A percentile compares a stretch with the other conserved stretches of the same genome.
These are phyloP conservation scores for Volvox carteri DNA, from an alignment of 163 green algal species.

Conservation along the genomic window DNA sequence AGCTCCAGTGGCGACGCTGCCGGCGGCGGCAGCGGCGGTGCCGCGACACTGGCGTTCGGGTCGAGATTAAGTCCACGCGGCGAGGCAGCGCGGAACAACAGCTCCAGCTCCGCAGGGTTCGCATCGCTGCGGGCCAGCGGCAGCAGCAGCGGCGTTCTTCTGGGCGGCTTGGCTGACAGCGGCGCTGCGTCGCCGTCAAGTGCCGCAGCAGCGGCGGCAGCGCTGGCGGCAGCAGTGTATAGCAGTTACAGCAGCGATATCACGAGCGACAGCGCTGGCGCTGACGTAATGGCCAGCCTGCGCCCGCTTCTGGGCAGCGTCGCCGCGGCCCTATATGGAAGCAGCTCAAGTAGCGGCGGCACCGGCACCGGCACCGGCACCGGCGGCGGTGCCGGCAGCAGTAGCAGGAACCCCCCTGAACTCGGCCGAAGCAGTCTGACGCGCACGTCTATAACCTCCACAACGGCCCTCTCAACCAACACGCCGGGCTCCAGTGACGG, in stretches of 20 bases:
- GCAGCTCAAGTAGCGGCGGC: not conserved
- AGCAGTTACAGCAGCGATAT: not conserved
- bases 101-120: not conserved
- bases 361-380: not conserved
- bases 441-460: not conserved
- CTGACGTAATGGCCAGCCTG: not conserved
- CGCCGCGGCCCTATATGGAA: not conserved
- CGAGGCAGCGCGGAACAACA: too few relatives aligned
- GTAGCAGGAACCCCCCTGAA: too few relatives aligned
- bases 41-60: not conserved
- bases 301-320: not conserved
- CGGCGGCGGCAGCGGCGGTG: not conserved
- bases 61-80: not conserved
- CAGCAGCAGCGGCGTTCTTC: not conserved
- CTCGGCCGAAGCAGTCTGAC: conserved; percentile 4
- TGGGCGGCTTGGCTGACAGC: not conserved
- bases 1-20: not conserved
- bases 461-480: not conserved
- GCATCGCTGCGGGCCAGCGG: not conserved
- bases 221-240: not conserved
- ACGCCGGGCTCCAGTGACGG: not conserved
- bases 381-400: conserved; percentile 5
- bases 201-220: not conserved
- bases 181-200: not conserved
- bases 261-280: not conserved